A percentile compares a stretch with the other conserved stretches of the same genome.
Evolutionary conservation across 2,329 filamentous ascomycete genomes (phyloP).

Genomic region (Fusarium hostae): DNA sequence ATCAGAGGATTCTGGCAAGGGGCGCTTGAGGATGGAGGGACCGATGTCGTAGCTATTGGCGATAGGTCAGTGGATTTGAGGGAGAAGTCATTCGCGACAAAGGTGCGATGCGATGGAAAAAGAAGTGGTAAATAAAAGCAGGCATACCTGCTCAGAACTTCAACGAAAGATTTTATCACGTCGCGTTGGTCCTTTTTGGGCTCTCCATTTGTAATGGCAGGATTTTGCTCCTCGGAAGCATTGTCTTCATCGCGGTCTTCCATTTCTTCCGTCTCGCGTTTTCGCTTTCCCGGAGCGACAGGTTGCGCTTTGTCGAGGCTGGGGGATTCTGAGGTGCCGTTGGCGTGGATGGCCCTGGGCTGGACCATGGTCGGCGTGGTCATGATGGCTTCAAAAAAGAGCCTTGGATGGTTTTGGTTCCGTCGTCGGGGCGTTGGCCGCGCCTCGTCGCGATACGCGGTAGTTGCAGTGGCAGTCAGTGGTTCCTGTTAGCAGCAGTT

Average conservation of each 20-base stretch:
- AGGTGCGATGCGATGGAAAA: conserved; percentile 22
- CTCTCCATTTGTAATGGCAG: conserved; percentile 40
- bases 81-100: conserved; percentile 16
- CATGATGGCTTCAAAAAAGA: conserved; percentile 39
- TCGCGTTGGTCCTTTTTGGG: conserved; percentile 47
- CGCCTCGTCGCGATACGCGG: conserved; percentile 57
- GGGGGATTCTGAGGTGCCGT: conserved; percentile 55
- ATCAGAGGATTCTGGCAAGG: conserved; percentile 56
- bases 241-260: conserved; percentile 51
- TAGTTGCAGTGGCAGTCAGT: conserved; percentile 49
- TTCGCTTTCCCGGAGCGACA: conserved; percentile 63
- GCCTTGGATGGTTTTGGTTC: conserved; percentile 16
- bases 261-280: conserved; percentile 61
- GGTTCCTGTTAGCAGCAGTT: conserved; percentile 40
- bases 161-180: conserved; percentile 53
- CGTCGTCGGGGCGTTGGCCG: conserved; percentile 47
- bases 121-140: conserved; percentile 15
- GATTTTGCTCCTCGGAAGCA: conserved; percentile 45
- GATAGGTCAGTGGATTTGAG: conserved; percentile 46
- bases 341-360: conserved; percentile 52
- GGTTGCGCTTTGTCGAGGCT: conserved; percentile 47
- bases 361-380: conserved; percentile 54
- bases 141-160: conserved; percentile 54
- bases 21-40: conserved; percentile 66
- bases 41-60: conserved; percentile 62